These are phyloP conservation scores for Flaveria brownii DNA, from an alignment of 129 eudicot genomes.

Conservation along the genomic window DNA sequence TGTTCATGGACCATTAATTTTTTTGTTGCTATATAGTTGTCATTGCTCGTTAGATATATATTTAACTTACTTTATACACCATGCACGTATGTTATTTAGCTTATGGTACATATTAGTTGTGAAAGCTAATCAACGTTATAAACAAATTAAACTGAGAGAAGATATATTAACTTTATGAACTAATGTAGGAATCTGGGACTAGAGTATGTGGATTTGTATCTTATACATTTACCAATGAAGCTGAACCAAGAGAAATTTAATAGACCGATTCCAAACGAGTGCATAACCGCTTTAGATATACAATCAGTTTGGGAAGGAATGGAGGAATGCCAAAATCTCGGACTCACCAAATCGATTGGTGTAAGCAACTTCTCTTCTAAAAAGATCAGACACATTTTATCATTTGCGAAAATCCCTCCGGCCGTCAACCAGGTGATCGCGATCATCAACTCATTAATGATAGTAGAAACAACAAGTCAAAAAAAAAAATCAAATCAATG, in stretches of 20 bases:
- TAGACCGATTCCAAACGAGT: background rate
- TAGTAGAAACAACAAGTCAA: background rate
- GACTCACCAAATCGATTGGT: slow-evolving; percentile 20
- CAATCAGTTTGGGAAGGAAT: slow-evolving; percentile 7
- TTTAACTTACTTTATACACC: too few relatives aligned
- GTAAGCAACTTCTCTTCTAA: slow-evolving; percentile 4
- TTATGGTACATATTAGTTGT: background rate
- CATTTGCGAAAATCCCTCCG: slow-evolving; percentile 8
- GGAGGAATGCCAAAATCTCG: slow-evolving; percentile 24
- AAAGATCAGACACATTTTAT: background rate
- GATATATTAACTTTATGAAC: background rate
- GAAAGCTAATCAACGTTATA: background rate
- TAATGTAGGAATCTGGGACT: slow-evolving; percentile 17
- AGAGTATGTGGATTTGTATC: slow-evolving; percentile 27
- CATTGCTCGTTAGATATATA: too few relatives aligned
- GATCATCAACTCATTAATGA: background rate
- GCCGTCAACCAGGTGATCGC: slow-evolving; percentile 8
- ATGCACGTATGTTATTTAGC: background rate
- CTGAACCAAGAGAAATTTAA: background rate
- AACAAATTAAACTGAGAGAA: background rate
- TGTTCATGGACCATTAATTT: too few relatives aligned
- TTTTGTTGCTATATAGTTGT: too few relatives aligned
- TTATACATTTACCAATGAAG: slow-evolving; percentile 13
- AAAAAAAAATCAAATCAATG: background rate
- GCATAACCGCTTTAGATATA: slow-evolving; percentile 1